Evolutionary conservation across 176 grass and related monocot species (phyloP), one percentile per base, ranked within the genome.

Genomic region (Paspalum vaginatum): DNA sequence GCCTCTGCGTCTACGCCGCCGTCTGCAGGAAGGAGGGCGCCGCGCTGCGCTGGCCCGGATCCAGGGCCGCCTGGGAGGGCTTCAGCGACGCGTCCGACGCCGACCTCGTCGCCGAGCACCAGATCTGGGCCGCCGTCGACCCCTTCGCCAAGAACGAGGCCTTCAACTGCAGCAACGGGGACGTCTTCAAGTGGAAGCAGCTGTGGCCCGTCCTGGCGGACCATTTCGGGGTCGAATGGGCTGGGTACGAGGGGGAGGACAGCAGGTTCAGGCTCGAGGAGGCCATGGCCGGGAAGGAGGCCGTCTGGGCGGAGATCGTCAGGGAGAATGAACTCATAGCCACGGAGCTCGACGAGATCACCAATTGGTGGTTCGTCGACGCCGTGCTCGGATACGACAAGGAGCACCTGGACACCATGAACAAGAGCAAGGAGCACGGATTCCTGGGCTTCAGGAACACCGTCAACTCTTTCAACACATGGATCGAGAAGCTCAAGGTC

Each of bases 341-440:
- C 0, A 93, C 86, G 5, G 75, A 81, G 46, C 81, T 97, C 16
- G 73, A 88, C 11, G 69, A 97, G 83, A 51, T 97, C 24, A 83
- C 88, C 11, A 97, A 74, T 61, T 97, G 94, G 94, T 91, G 88
- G 91, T 89, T 70, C 20, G 86, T 78, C 0, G 94, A 97, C 61
- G 58, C 72, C 3, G 0, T 83, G 1, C 55, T 91, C 0, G 62
- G 61, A 0, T 12, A 67, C 0, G 81, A 93, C n/a, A 38, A 17
- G 3, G 77, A 87, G 78, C 57, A 86, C 47, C 68, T 97, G 44
- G 91, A 93, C 27, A 83, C 70, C 79, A 97, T 97, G 94, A 97
- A 97, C 76, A 97, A 97, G 65, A 97, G 94, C 84, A 97, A 97
- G 91, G 94, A 97, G 68, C 94, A 97, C 15, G 94, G 94, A 0